Evolutionary conservation across 495 filamentous ascomycete species (phyloP).

Genomic region (Pyronema omphalodes): DNA sequence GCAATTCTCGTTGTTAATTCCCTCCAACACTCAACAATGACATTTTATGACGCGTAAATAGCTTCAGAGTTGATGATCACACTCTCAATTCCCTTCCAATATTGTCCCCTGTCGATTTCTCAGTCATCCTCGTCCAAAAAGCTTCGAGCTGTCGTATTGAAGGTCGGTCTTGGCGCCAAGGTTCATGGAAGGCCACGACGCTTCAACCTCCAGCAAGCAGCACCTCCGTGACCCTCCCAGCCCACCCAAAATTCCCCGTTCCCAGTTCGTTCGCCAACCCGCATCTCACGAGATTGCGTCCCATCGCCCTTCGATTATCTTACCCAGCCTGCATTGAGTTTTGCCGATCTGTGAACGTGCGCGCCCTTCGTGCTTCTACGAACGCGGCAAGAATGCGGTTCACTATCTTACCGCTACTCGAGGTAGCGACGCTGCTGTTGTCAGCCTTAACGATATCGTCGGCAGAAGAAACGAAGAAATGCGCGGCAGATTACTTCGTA

Average conservation of each 20-base stretch:
- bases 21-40: too few species aligned
- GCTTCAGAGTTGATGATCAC: too few species aligned
- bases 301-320: too few species aligned
- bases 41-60: too few species aligned
- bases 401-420: neutral
- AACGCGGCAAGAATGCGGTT: conserved; percentile 3
- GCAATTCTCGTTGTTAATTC: too few species aligned
- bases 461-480: conserved; percentile 22
- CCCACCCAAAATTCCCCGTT: neutral
- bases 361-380: neutral
- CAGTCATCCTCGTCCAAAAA: too few species aligned
- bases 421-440: neutral
- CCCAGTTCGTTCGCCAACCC: too few species aligned
- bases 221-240: neutral
- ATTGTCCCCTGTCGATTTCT: too few species aligned
- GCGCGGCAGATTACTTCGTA: conserved; percentile 77
- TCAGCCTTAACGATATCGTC: neutral
- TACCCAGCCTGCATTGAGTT: neutral
- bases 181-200: neutral
- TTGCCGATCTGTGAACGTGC: neutral
- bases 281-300: too few species aligned
- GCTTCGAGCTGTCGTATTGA: too few species aligned
- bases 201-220: neutral
- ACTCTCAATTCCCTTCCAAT: too few species aligned
- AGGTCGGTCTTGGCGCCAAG: neutral